These are phyloP conservation scores for Neofusicoccum sp. DNA, from an alignment of 2,329 filamentous ascomycete species.

Conservation along the genomic window DNA sequence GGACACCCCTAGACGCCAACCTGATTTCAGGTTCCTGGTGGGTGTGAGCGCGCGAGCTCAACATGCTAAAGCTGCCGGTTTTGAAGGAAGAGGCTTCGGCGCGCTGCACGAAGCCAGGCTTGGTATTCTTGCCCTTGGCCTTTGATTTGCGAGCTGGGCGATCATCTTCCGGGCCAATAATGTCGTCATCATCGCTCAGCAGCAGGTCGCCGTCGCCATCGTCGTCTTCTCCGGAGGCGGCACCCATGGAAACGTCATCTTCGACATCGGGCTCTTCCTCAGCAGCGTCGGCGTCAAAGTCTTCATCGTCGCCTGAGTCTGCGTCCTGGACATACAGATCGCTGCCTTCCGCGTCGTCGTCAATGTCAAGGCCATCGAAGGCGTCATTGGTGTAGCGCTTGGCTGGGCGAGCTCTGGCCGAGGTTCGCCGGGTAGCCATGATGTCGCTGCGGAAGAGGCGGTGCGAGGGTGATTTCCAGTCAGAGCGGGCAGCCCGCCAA, in stretches of 20 bases:
- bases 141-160: not conserved
- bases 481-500: too few relatives aligned
- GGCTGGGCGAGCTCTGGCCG: constrained; percentile 14
- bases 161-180: constrained; percentile 20
- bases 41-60: constrained; percentile 21
- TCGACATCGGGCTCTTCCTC: constrained; percentile 27
- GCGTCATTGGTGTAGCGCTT: constrained; percentile 36
- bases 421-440: constrained; percentile 20
- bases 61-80: constrained; percentile 24
- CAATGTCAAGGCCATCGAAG: constrained; percentile 36
- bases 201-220: constrained; percentile 16
- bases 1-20: constrained; percentile 28
- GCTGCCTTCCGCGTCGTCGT: constrained; percentile 22
- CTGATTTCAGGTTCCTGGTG: constrained; percentile 8
- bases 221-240: constrained; percentile 20
- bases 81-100: constrained; percentile 27
- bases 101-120: constrained; percentile 16
- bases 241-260: constrained; percentile 21
- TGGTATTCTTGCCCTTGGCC: constrained; percentile 13
- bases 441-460: not conserved
- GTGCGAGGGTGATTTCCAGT: not conserved
- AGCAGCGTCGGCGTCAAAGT: constrained; percentile 22
- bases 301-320: constrained; percentile 41
- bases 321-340: constrained; percentile 8
- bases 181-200: constrained; percentile 30